Conservation (phyloP, 169 alveolate genomes). For the Plasmodium inui region DNA sequence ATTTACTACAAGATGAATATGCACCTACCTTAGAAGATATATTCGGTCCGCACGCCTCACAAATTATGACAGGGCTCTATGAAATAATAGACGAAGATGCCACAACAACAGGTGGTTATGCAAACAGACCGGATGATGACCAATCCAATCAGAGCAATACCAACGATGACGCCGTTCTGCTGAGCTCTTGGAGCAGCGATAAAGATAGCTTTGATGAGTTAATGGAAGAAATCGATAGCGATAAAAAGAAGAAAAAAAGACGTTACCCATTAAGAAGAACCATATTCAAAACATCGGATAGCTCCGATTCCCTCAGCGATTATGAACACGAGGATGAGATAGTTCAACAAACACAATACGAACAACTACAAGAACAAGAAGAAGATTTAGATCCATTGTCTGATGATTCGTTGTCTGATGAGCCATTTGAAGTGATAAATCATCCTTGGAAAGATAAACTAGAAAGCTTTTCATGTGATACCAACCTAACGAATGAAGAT, state of each 20-base stretch:
- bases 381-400: neutral
- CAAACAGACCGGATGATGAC: neutral
- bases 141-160: neutral
- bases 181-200: neutral
- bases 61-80: neutral
- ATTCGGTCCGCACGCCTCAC: neutral
- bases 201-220: neutral
- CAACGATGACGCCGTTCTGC: neutral
- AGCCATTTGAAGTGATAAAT: neutral
- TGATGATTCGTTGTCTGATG: neutral
- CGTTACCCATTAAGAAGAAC: neutral
- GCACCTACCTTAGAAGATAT: neutral
- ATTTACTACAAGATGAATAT: neutral
- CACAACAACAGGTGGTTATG: neutral
- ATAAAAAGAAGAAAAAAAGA: neutral
- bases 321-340: neutral
- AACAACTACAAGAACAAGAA: neutral
- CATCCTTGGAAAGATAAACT: neutral
- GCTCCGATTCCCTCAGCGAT: neutral
- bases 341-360: neutral
- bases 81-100: neutral
- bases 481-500: neutral
- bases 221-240: neutral
- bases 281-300: neutral
- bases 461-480: neutral